Evolutionary conservation across 371 early-diverging fungal species (phyloP), one percentile per base, ranked within the genome.

Genomic region (Aphelidium insulamus): DNA sequence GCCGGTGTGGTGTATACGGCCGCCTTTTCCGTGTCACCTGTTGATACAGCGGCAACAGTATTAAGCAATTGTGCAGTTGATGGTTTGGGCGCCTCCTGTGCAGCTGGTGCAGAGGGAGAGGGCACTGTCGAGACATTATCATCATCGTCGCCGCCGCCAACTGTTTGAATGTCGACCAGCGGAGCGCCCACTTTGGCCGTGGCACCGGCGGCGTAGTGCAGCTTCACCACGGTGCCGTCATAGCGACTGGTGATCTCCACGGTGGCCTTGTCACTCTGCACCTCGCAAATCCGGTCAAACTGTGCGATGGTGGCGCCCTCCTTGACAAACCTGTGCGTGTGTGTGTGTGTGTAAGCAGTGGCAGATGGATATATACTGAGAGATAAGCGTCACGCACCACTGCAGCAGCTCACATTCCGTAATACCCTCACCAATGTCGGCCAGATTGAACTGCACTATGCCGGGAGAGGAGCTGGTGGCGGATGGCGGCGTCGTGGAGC

Each of bases 401-500:
- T 94, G 88, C 41, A 86, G 72, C 5, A 94, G 55, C 48, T 94
- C 92, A 48, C 82, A 82, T 50, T 94, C 95, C 3, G 86, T 87
- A 38, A 90, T 92, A 26, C 95, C 95, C 55, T 94, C 95, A 22
- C 95, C 95, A 41, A 94, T 87, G 58, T 94, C 95, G 3, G 95
- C 95, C 30, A 94, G 57, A 34, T 75, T 44, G 58, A 80, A 94
- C 2, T 83, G 76, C n/a, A 75, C 63, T 24, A 62, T 48, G 9
- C 49, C 61, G n/a, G 57, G 40, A 15, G 38, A 27, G 19, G 38
- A 14, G 5, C 40, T 33, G 2, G 58, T 47, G 3, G 42, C 36
- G 8, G 27, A n/a, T n/a, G n/a, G n/a, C n/a, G n/a, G n/a, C n/a
- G n/a, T n/a, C n/a, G n/a, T n/a, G n/a, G n/a, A n/a, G n/a, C n/a